Conservation (phyloP, 2,329 filamentous ascomycete genomes). For the Exophiala sideris region DNA sequence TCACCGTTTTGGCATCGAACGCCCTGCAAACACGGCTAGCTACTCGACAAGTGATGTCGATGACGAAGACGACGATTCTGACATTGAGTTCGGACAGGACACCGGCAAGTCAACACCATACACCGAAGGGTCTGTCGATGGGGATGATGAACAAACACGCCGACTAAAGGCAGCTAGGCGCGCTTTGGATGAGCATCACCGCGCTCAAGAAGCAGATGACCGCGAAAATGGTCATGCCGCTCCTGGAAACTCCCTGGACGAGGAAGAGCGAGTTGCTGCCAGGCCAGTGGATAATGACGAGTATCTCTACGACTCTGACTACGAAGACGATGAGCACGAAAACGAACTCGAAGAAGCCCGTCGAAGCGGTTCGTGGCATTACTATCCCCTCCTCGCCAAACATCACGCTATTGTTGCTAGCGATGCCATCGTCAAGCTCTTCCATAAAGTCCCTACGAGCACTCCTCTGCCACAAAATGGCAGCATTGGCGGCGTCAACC, state of each 20-base stretch:
- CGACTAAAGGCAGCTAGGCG: constrained; percentile 51
- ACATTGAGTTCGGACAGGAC: constrained; percentile 49
- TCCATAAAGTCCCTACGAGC: constrained; percentile 54
- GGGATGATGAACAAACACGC: constrained; percentile 36
- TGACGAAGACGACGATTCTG: constrained; percentile 68
- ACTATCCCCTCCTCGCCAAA: constrained; percentile 54
- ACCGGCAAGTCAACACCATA: constrained; percentile 25
- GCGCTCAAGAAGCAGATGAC: constrained; percentile 31
- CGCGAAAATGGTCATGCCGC: constrained; percentile 33
- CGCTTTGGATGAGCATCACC: constrained; percentile 50
- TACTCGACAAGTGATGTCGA: constrained; percentile 74
- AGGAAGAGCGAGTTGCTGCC: constrained; percentile 77
- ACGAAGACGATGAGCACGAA: constrained; percentile 61
- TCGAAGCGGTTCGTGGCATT: constrained; percentile 71
- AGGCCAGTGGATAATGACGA: constrained; percentile 53
- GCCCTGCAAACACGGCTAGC: constrained; percentile 69
- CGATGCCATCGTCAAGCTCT: constrained; percentile 41
- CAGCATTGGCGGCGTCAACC: constrained; percentile 35
- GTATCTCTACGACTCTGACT: constrained; percentile 85
- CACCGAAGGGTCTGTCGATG: constrained; percentile 31
- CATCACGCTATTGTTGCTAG: constrained; percentile 50
- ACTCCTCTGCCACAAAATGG: constrained; percentile 45
- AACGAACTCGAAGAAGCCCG: constrained; percentile 75
- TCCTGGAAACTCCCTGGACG: constrained; percentile 57
- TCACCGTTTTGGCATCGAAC: constrained; percentile 85